phyloP scores from a whole-genome alignment of 2,329 filamentous ascomycete species.

The Pseudogymnoascus sp. region DNA sequence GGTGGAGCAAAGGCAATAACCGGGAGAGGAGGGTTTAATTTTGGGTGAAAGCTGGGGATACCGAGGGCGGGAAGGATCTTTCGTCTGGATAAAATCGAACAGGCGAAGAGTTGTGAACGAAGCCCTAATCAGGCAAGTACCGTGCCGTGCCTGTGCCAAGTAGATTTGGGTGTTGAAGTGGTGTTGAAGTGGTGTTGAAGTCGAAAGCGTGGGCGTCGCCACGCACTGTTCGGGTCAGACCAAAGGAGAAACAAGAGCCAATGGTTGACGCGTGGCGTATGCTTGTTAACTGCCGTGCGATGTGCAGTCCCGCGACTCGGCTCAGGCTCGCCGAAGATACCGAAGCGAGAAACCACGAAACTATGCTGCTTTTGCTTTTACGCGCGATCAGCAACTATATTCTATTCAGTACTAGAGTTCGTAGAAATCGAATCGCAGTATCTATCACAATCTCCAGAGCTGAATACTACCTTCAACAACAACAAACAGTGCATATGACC shows the following conservation, averaged over 20 bases:
- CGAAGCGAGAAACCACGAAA: not conserved
- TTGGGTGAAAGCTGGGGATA: not conserved
- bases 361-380: not conserved
- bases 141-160: not conserved
- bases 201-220: not conserved
- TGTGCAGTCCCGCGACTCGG: not conserved
- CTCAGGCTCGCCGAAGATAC: not conserved
- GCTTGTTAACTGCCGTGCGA: not conserved
- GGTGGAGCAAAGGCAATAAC: not conserved
- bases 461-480: not conserved
- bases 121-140: not conserved
- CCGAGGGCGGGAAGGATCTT: not conserved
- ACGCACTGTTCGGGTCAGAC: not conserved
- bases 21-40: not conserved
- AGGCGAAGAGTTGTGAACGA: too few relatives aligned
- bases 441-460: not conserved
- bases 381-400: not conserved
- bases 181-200: not conserved
- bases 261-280: not conserved
- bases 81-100: not conserved
- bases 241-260: not conserved
- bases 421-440: not conserved
- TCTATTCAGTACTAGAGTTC: not conserved
- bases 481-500: not conserved
- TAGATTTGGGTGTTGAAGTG: too few relatives aligned